A percentile compares a stretch with the other conserved stretches of the same genome.
phyloP scores from a whole-genome alignment of 768 basidiomycete genomes.

The Termitomyces sp. region DNA sequence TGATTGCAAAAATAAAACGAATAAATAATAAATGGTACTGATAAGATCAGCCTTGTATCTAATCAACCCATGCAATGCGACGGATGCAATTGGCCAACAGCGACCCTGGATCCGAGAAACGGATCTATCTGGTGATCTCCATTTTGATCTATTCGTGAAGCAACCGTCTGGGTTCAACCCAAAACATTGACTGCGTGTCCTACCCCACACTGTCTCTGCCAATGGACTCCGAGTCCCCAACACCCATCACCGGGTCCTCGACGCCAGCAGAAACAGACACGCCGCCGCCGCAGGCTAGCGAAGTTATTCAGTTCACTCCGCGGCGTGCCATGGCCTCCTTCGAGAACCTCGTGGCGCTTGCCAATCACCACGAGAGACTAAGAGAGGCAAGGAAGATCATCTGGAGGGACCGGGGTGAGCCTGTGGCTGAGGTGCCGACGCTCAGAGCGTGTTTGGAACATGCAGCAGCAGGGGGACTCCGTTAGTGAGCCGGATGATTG shows the following conservation, averaged over 20 bases:
- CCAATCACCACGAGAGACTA: constrained; percentile 77
- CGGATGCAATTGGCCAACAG: not conserved
- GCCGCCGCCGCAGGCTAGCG: constrained; percentile 1
- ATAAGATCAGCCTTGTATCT: too few species aligned
- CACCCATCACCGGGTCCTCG: constrained; percentile 9
- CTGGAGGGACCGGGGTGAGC: constrained; percentile 78
- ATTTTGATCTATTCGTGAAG: not conserved
- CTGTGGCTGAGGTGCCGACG: constrained; percentile 61
- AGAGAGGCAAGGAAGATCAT: constrained; percentile 74
- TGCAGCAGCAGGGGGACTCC: constrained; percentile 63
- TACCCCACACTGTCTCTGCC: too few species aligned
- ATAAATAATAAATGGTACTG: too few species aligned
- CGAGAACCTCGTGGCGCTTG: constrained; percentile 80
- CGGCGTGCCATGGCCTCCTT: constrained; percentile 68
- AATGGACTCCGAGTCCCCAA: constrained; percentile 14
- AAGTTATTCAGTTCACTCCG: constrained; percentile 46
- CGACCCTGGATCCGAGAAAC: not conserved
- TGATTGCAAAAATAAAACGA: too few species aligned
- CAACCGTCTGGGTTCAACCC: too few species aligned
- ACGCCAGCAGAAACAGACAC: constrained; percentile 11
- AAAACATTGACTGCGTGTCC: not conserved
- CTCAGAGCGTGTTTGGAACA: constrained; percentile 68
- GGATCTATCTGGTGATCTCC: too few species aligned
- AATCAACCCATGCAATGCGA: too few species aligned
- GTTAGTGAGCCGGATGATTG: constrained; percentile 41